Base-by-base conservation (phyloP, 805 yeast genomes). In the Yamadazyma philogaea region DNA sequence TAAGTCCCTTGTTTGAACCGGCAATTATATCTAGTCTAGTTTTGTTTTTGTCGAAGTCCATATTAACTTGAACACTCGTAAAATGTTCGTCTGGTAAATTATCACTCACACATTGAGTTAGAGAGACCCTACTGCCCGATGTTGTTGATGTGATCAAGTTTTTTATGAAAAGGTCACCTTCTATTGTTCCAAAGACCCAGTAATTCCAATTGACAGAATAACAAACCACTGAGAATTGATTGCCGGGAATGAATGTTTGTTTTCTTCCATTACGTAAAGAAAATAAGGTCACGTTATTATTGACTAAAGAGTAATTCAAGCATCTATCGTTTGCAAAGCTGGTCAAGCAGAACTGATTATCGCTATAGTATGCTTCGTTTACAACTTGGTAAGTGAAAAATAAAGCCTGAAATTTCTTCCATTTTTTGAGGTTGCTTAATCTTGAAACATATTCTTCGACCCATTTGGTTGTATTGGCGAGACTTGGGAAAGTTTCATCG, bases 391-490 rank as follows among this genome's bases (percentile, higher is more conserved):
- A 68, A 45, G 42, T 56, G 51, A 42, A 64, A 66, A 52, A 52
- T 26, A 61, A 61, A 5, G 47, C 43, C 1, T 62, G 59, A 14
- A 50, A 55, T 46, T 66, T 70, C 36, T 59, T 56, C 79, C 80
- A 69, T 39, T 54, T 65, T 43, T 62, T 66, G 26, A 53, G 42
- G 5, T 57, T 45, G 6, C 60, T 50, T 34, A 66, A 58, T 19
- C 82, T 55, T 7, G 59, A 55, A 30, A 73, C 62, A 50, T 75
- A 66, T 52, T 78, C 83, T 37, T 56, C 53, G 41, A 70, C 59
- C 78, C 80, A 78, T n/a, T 48, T 46, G n/a, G 42, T 47, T 3
- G 75, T 64, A n/a, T 72, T 58, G 2, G 76, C 60, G 10, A 73
- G 56, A 4, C 76, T 64, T 3, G 81, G 70, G 46, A 78, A 77